Evolutionary conservation across 164 flowering plant species (phyloP), one percentile per base, ranked within the genome.

Genomic region (Piper longum): DNA sequence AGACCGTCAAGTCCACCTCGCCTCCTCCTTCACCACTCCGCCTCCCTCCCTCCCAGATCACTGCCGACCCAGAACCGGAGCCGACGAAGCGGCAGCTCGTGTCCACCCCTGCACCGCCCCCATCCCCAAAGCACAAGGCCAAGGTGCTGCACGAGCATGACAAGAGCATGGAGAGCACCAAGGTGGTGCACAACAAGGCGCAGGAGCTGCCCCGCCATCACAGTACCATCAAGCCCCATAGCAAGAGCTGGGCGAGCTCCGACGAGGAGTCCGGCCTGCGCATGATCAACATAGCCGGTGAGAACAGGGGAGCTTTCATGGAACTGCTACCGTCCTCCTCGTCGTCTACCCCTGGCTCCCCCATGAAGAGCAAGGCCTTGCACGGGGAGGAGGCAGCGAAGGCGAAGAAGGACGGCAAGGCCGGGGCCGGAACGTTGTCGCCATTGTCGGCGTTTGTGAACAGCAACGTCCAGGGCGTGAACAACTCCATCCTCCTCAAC

Each of bases 401-500:
- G 52, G 12, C 9, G 8, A 44, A 44, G 48, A 44, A 11, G 7
- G 11, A 11, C 48, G 48, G 11, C 52, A 48, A 48, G 52, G 11
- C 6, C 52, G 52, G 52, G 0, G 8, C 8, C 52, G 52, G 7
- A 9, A 14, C 14, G 14, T 2, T 48, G 52, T 12, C 58, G 26
- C 80, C 81, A 0, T 67, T 74, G 78, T 64, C 64, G 5, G 82
- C 88, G 14, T 77, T 69, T 56, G 71, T 76, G 75, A 88, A 88
- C 69, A 86, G 89, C 66, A 88, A 88, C 54, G 91, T 88, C 5
- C 96, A 88, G 57, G 72, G 79, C 19, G 74, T 83, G 13, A 87
- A 85, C 72, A 83, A 83, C 70, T 83, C 91, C 48, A 74, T 87
- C 9, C 41, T 87, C 55, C 70, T 42, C 71, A 63, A 81, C 45